Conservation (phyloP, 352 stramenopile genomes). For the Phytophthora pini region DNA sequence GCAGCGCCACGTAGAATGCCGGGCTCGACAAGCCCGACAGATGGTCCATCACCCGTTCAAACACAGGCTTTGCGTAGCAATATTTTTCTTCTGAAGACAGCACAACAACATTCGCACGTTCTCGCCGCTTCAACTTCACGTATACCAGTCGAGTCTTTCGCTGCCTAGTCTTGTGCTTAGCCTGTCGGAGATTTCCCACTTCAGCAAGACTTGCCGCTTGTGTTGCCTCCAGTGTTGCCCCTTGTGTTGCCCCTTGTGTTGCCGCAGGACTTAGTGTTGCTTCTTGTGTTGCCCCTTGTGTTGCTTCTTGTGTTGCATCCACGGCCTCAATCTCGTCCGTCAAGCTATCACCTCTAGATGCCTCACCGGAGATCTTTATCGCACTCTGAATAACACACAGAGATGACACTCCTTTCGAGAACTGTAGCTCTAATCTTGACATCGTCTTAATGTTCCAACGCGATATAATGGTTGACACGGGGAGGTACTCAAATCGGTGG, state of each 20-base stretch:
- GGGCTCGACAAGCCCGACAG: slow-evolving; percentile 1
- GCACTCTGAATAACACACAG: background rate
- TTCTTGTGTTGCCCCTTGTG: background rate
- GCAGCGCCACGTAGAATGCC: background rate
- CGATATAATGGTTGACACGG: background rate
- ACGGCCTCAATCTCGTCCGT: background rate
- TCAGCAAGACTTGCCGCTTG: background rate
- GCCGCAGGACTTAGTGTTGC: background rate
- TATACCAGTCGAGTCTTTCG: background rate
- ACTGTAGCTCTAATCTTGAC: background rate
- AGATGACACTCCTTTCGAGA: background rate
- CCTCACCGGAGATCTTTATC: background rate
- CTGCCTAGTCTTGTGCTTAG: background rate
- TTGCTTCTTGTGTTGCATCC: slow-evolving; percentile 1
- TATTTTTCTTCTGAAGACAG: slow-evolving; percentile 13
- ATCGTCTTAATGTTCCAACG: background rate
- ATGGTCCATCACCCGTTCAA: slow-evolving; percentile 5
- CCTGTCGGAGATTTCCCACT: background rate
- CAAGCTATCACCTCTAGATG: slow-evolving; percentile 1
- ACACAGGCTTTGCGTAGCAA: slow-evolving; percentile 1
- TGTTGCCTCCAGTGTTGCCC: background rate
- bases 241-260: background rate
- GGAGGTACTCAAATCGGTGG: background rate
- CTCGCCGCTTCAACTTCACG: slow-evolving; percentile 1
- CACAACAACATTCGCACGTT: slow-evolving; percentile 4